Percentiles rank a stretch among this genome's conserved stretches.
Conservation (phyloP, 192 early-diverging fungal species). For the Coemansia erecta region DNA sequence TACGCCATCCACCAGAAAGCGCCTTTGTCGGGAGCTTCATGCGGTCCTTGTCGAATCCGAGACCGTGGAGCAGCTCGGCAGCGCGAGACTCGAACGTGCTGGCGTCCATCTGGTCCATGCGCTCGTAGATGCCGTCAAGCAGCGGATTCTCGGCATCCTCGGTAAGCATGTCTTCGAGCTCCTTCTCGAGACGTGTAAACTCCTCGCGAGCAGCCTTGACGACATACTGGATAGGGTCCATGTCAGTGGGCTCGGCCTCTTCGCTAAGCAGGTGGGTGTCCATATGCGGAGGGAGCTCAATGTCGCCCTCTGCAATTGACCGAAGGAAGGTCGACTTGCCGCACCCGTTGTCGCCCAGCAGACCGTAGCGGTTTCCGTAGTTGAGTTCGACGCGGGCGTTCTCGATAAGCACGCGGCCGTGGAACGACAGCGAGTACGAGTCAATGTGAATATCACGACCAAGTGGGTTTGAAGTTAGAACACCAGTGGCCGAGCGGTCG, state of each 20-base stretch:
- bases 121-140: constrained; percentile 93
- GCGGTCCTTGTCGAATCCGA: constrained; percentile 84
- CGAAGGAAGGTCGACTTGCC: constrained; percentile 96
- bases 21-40: constrained; percentile 95
- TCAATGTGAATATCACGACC: constrained; percentile 98
- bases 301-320: constrained; percentile 89
- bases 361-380: constrained; percentile 95
- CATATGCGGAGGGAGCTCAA: constrained; percentile 93
- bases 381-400: constrained; percentile 97
- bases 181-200: constrained; percentile 84
- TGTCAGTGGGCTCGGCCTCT: constrained; percentile 92
- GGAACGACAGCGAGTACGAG: constrained; percentile 88
- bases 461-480: constrained; percentile 82
- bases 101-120: constrained; percentile 91
- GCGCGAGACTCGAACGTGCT: constrained; percentile 93
- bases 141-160: constrained; percentile 80
- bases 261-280: constrained; percentile 96
- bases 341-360: constrained; percentile 93
- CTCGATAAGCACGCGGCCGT: constrained; percentile 90
- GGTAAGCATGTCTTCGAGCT: constrained; percentile 87
- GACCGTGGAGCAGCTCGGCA: constrained; percentile 84
- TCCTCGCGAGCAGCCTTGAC: constrained; percentile 86
- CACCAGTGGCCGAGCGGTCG: constrained; percentile 88
- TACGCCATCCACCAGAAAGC: constrained; percentile 99
- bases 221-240: constrained; percentile 89